These are phyloP conservation scores for Simplicillium sp. DNA, from an alignment of 2,329 filamentous ascomycete species.

Conservation along the genomic window DNA sequence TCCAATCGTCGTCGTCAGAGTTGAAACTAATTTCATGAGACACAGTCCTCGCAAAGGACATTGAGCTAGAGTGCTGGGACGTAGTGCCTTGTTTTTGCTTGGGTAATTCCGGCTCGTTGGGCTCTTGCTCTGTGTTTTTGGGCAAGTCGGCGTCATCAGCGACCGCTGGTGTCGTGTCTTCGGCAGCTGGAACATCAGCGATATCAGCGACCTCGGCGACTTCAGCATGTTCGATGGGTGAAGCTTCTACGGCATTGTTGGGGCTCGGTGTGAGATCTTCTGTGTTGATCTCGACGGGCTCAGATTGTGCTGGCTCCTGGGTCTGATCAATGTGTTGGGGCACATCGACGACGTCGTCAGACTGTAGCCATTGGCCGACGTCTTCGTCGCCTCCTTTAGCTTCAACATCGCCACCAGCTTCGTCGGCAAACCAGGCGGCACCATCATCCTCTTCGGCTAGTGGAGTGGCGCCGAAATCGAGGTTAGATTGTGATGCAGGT, in stretches of 20 bases:
- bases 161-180: neutral
- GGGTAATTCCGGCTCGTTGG: neutral
- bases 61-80: slow-evolving; percentile 48
- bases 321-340: too few species aligned
- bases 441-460: neutral
- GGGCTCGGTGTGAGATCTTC: too few species aligned
- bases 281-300: too few species aligned
- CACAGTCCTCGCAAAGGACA: slow-evolving; percentile 56
- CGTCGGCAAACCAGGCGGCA: too few species aligned
- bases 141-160: too few species aligned
- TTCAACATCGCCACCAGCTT: too few species aligned
- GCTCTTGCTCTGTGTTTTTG: neutral
- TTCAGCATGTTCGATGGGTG: too few species aligned
- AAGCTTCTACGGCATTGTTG: too few species aligned
- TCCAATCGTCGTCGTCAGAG: slow-evolving; percentile 50
- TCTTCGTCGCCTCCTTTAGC: too few species aligned
- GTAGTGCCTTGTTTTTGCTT: slow-evolving; percentile 15
- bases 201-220: too few species aligned
- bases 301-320: too few species aligned
- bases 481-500: neutral
- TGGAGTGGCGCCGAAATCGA: neutral
- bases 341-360: neutral
- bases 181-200: neutral
- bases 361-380: neutral
- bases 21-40: slow-evolving; percentile 52